These are phyloP conservation scores for Volvox carteri DNA, from an alignment of 163 green algal genomes.

Conservation along the genomic window DNA sequence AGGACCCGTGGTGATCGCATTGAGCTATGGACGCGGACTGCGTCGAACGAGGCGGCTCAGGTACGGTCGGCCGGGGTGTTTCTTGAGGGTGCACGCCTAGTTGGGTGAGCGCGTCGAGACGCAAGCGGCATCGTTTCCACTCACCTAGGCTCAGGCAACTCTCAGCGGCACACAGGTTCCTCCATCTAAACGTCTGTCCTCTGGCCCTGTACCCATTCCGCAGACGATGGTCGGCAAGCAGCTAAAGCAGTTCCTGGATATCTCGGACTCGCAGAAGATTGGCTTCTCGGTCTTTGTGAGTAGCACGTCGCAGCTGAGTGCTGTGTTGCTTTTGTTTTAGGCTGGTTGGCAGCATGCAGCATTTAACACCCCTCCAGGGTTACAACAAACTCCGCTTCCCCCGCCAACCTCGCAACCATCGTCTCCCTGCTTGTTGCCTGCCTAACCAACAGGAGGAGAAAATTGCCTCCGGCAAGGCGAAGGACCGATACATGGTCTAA, in stretches of 20 bases:
- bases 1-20: constrained; percentile 89
- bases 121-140: too few species aligned
- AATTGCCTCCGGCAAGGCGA: constrained; percentile 76
- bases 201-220: not conserved
- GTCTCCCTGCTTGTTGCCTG: too few species aligned
- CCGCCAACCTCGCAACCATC: too few species aligned
- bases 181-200: too few species aligned
- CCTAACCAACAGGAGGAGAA: constrained; percentile 87
- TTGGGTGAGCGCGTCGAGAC: too few species aligned
- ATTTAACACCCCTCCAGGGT: too few species aligned
- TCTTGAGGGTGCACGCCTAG: too few species aligned
- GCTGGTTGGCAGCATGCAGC: too few species aligned
- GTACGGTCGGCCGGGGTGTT: constrained; percentile 63
- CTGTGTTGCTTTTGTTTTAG: too few species aligned
- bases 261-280: constrained; percentile 80
- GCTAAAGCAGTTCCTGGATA: constrained; percentile 90
- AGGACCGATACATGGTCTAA: constrained; percentile 87
- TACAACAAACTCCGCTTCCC: too few species aligned
- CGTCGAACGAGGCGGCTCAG: constrained; percentile 94
- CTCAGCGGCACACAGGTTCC: too few species aligned
- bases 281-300: constrained; percentile 85
- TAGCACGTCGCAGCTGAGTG: constrained; percentile 40
- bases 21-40: constrained; percentile 96
- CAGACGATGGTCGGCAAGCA: constrained; percentile 89
- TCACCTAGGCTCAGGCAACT: too few species aligned